phyloP scores from a whole-genome alignment of 2,329 filamentous ascomycete genomes.

The Huntiella bhutanensis region DNA sequence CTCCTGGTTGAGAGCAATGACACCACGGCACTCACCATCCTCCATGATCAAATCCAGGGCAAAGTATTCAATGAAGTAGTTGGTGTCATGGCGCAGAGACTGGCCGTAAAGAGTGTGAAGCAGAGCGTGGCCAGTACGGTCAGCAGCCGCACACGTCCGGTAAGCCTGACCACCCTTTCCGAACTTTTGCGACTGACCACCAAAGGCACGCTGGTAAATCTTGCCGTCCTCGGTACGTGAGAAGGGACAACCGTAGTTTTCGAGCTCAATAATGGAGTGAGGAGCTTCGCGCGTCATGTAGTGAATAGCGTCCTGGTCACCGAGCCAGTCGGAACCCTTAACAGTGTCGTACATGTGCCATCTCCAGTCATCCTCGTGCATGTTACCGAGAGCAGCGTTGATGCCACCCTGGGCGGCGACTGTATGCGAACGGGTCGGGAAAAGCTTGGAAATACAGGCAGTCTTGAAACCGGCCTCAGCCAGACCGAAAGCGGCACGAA shows the following conservation, averaged over 20 bases:
- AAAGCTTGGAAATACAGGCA: slow-evolving; percentile 72
- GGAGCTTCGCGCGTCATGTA: slow-evolving; percentile 97
- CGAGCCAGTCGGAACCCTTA: slow-evolving; percentile 93
- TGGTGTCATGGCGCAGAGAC: slow-evolving; percentile 91
- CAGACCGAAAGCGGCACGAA: slow-evolving; percentile 69
- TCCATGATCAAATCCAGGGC: slow-evolving; percentile 95
- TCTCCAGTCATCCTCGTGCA: slow-evolving; percentile 97
- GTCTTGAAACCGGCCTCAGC: slow-evolving; percentile 82
- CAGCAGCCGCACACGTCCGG: slow-evolving; percentile 87
- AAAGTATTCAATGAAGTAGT: slow-evolving; percentile 99
- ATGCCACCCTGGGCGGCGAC: slow-evolving; percentile 71
- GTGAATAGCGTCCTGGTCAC: slow-evolving; percentile 93
- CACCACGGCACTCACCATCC: slow-evolving; percentile 88
- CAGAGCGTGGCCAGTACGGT: slow-evolving; percentile 91
- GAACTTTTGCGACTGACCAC: slow-evolving; percentile 86
- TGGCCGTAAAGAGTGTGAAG: slow-evolving; percentile 97
- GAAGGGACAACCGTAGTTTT: slow-evolving; percentile 96
- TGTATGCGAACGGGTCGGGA: slow-evolving; percentile 70
- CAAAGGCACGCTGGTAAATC: slow-evolving; percentile 97
- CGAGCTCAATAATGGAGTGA: slow-evolving; percentile 78
- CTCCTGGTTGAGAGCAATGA: slow-evolving; percentile 96
- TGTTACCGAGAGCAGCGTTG: slow-evolving; percentile 79
- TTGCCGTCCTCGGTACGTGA: slow-evolving; percentile 89
- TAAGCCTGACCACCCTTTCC: slow-evolving; percentile 97
- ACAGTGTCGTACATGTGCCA: slow-evolving; percentile 99